Conservation (phyloP, 1,284 basidiomycete species). For the Pseudozyma flocculosa region DNA sequence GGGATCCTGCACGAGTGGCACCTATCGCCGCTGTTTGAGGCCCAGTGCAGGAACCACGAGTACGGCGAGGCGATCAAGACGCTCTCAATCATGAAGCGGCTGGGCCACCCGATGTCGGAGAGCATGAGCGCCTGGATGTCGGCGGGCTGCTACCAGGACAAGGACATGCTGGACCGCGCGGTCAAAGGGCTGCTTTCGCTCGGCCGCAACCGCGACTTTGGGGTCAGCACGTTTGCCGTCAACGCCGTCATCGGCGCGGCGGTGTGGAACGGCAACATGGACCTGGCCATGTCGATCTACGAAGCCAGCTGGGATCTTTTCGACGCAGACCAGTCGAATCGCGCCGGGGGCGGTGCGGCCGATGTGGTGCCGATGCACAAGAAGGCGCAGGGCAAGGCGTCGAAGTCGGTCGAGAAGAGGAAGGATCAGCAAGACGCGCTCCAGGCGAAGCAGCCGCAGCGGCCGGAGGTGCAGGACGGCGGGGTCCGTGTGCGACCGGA, state of each 20-base stretch:
- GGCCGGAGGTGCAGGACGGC: too few relatives aligned
- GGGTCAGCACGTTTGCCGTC: slow-evolving; percentile 14
- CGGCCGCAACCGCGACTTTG: slow-evolving; percentile 5
- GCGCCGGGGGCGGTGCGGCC: slow-evolving; percentile 1
- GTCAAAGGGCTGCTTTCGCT: slow-evolving; percentile 6
- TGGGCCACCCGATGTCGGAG: slow-evolving; percentile 7
- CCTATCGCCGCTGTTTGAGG: slow-evolving; percentile 41
- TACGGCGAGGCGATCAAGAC: slow-evolving; percentile 29
- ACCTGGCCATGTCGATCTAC: slow-evolving; percentile 31
- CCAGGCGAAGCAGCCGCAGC: background rate
- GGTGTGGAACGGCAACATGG: slow-evolving; percentile 13
- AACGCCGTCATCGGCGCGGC: slow-evolving; percentile 31
- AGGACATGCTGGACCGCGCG: slow-evolving; percentile 10
- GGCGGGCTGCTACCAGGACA: slow-evolving; percentile 12
- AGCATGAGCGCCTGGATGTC: slow-evolving; percentile 13
- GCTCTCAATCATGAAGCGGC: slow-evolving; percentile 6
- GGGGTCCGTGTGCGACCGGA: slow-evolving; percentile 5
- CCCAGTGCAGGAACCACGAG: slow-evolving; percentile 22
- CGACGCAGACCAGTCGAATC: slow-evolving; percentile 1
- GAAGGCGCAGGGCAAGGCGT: background rate
- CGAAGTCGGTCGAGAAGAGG: too few relatives aligned
- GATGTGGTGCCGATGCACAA: background rate
- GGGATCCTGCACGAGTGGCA: slow-evolving; percentile 37
- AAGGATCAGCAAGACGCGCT: too few relatives aligned
- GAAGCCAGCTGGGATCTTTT: background rate